These are phyloP conservation scores for Atkinsonella hypoxylon DNA, from an alignment of 2,329 filamentous ascomycete genomes.

Conservation along the genomic window DNA sequence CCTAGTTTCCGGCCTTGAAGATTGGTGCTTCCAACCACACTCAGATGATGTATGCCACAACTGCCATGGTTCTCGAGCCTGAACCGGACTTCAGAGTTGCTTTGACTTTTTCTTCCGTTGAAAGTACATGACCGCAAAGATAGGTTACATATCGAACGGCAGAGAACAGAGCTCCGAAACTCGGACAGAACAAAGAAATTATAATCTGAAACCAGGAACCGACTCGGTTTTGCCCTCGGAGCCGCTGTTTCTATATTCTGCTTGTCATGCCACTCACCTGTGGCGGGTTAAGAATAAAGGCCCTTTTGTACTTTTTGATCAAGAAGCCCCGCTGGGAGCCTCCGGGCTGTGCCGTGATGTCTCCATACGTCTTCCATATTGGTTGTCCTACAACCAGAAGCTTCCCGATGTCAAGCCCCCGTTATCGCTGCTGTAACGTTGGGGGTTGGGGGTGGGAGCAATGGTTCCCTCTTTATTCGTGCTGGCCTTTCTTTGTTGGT, in stretches of 20 bases:
- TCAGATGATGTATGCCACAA: not conserved
- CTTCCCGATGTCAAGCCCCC: not conserved
- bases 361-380: conserved; percentile 2
- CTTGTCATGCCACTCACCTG: not conserved
- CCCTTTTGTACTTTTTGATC: not conserved
- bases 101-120: not conserved
- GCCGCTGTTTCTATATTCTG: not conserved
- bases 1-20: conserved; percentile 4
- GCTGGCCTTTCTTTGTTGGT: not conserved
- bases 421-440: conserved; percentile 6
- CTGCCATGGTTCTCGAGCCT: not conserved
- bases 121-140: not conserved
- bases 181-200: not conserved
- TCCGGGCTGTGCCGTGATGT: not conserved
- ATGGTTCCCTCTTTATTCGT: not conserved
- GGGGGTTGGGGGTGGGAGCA: not conserved
- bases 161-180: not conserved
- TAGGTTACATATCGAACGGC: not conserved
- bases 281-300: not conserved
- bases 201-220: not conserved
- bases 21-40: not conserved
- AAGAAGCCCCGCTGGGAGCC: conserved; percentile 1
- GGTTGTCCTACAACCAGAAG: not conserved
- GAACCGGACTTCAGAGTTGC: not conserved
- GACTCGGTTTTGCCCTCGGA: not conserved